These are phyloP conservation scores for Paratinospora sagittata DNA, from an alignment of 164 flowering plant species.

Conservation along the genomic window DNA sequence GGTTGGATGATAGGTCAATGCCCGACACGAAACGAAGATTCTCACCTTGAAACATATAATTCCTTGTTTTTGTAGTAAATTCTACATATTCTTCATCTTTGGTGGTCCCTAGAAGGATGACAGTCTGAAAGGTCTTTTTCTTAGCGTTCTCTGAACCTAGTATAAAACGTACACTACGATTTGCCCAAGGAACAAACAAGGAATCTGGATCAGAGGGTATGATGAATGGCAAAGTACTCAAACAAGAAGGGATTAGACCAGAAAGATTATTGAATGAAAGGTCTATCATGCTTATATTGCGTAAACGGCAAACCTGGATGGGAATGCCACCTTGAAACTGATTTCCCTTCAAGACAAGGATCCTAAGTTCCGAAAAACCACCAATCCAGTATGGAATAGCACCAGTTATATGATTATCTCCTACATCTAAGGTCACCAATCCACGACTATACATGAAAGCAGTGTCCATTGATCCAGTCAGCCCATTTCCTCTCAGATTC, in stretches of 20 bases:
- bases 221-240: slow-evolving; percentile 1
- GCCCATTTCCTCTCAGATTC: not conserved
- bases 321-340: slow-evolving; percentile 11
- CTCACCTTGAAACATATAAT: slow-evolving; percentile 4
- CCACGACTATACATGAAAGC: not conserved
- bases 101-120: too few species aligned
- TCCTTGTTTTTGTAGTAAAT: slow-evolving; percentile 13
- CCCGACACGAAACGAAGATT: slow-evolving; percentile 16
- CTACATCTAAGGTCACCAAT: slow-evolving; percentile 1
- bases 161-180: not conserved
- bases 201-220: not conserved
- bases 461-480: not conserved
- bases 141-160: too few species aligned
- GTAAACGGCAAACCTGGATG: slow-evolving; percentile 3
- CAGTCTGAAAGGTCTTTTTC: too few species aligned
- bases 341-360: slow-evolving; percentile 6
- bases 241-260: slow-evolving; percentile 10
- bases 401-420: slow-evolving; percentile 13
- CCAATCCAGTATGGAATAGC: slow-evolving; percentile 11
- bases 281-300: slow-evolving; percentile 7
- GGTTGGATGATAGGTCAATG: slow-evolving; percentile 23
- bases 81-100: slow-evolving; percentile 1
- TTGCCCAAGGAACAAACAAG: not conserved
- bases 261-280: slow-evolving; percentile 17
- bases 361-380: not conserved